These are phyloP conservation scores for Phascolomyces articulosus DNA, from an alignment of 371 early-diverging fungal species.

Conservation along the genomic window DNA sequence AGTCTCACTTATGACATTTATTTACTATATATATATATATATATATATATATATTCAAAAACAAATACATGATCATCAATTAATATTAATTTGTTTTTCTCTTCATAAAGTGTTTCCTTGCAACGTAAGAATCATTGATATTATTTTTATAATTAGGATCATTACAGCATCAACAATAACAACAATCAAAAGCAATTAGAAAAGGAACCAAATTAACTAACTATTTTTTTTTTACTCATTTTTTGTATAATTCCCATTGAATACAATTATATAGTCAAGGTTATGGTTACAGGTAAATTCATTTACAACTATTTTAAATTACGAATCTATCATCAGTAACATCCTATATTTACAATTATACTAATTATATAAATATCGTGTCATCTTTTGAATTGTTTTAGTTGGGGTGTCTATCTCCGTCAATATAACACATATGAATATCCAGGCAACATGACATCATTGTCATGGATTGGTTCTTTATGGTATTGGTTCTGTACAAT, in stretches of 20 bases:
- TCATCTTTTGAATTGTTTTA: constrained; percentile 11
- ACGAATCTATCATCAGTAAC: too few relatives aligned
- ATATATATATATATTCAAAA: too few relatives aligned
- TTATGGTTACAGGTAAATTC: constrained; percentile 19
- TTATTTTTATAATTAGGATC: too few relatives aligned
- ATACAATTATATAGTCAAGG: constrained; percentile 25
- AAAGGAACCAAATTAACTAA: too few relatives aligned
- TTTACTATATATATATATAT: too few relatives aligned
- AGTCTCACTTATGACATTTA: constrained; percentile 3
- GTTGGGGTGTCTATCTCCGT: constrained; percentile 38
- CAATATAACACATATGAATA: constrained; percentile 36
- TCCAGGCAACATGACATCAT: constrained; percentile 25
- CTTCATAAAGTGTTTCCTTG: constrained; percentile 29
- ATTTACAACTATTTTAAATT: too few relatives aligned
- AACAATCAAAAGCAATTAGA: too few relatives aligned
- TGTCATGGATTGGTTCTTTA: constrained; percentile 50
- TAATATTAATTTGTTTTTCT: background rate
- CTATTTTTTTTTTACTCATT: too few relatives aligned
- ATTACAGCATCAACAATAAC: too few relatives aligned
- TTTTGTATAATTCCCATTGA: too few relatives aligned
- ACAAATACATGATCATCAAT: too few relatives aligned
- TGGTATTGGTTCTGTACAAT: constrained; percentile 34
- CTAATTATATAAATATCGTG: background rate
- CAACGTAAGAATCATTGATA: constrained; percentile 17
- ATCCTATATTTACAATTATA: too few relatives aligned